Conservation (phyloP, 805 yeast genomes). For the Vanderwaltozyma polyspora region DNA sequence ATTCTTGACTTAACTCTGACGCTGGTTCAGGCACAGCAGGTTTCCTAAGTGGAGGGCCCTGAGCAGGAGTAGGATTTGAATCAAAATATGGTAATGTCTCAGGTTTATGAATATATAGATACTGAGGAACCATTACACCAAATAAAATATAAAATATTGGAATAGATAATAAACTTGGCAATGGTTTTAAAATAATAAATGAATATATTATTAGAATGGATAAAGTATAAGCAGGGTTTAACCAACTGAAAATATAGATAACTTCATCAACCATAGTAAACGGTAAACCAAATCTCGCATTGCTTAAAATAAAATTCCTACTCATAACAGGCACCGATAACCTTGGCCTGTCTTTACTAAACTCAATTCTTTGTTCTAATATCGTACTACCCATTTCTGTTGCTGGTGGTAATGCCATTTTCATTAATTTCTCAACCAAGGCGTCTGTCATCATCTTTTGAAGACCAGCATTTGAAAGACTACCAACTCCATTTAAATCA, state of each 20-base stretch:
- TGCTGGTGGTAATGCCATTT: slow-evolving; percentile 61
- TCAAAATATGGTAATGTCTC: slow-evolving; percentile 30
- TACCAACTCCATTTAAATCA: background rate
- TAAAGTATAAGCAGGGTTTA: slow-evolving; percentile 48
- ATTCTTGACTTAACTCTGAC: slow-evolving; percentile 70
- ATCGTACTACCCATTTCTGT: slow-evolving; percentile 35
- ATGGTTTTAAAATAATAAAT: slow-evolving; percentile 49
- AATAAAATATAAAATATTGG: slow-evolving; percentile 47
- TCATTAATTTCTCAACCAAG: slow-evolving; percentile 56
- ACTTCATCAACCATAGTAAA: slow-evolving; percentile 51
- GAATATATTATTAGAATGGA: slow-evolving; percentile 42
- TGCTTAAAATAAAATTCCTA: slow-evolving; percentile 49
- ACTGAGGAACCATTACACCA: slow-evolving; percentile 58
- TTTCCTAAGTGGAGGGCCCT: slow-evolving; percentile 39
- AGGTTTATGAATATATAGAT: slow-evolving; percentile 50
- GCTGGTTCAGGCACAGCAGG: slow-evolving; percentile 55
- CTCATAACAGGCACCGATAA: slow-evolving; percentile 62
- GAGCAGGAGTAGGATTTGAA: slow-evolving; percentile 35
- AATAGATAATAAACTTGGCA: slow-evolving; percentile 35
- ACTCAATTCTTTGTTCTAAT: slow-evolving; percentile 43
- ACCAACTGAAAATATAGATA: slow-evolving; percentile 51
- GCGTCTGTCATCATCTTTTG: slow-evolving; percentile 47
- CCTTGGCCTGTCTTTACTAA: slow-evolving; percentile 55
- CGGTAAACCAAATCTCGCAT: slow-evolving; percentile 50
- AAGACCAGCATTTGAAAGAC: slow-evolving; percentile 8